These are phyloP conservation scores for Penicillium fuscoglaucum DNA, from an alignment of 2,329 filamentous ascomycete genomes.

Conservation along the genomic window DNA sequence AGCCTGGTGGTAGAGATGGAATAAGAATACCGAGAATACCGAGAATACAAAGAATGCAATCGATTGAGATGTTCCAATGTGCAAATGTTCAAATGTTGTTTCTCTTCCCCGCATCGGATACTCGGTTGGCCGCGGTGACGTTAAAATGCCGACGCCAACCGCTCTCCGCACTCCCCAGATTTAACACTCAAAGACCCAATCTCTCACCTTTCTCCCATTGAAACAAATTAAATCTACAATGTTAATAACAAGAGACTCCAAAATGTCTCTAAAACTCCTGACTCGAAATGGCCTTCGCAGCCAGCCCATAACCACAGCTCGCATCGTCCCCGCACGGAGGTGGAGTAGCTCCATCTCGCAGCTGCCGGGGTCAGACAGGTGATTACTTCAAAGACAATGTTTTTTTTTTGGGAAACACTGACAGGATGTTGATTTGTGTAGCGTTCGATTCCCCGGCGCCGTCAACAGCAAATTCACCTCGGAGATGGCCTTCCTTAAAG, in stretches of 20 bases:
- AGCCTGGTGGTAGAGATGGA: background rate
- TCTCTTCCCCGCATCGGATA: conserved; percentile 5
- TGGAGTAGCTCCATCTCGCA: conserved; percentile 59
- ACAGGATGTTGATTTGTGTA: conserved; percentile 30
- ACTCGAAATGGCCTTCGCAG: conserved; percentile 8
- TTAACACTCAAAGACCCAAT: background rate
- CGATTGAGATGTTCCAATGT: background rate
- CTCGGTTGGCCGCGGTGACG: conserved; percentile 16
- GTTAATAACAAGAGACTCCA: conserved; percentile 8
- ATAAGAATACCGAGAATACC: background rate
- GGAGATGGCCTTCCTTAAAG: conserved; percentile 72
- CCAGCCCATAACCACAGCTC: conserved; percentile 10
- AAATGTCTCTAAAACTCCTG: conserved; percentile 23
- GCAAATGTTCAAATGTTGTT: no score
- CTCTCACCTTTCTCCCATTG: conserved; percentile 7
- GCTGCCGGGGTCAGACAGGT: conserved; percentile 61
- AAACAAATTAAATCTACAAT: conserved; percentile 2
- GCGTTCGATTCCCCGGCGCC: conserved; percentile 81
- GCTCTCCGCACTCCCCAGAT: conserved; percentile 22
- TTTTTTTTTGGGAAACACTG: background rate
- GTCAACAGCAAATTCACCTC: conserved; percentile 90
- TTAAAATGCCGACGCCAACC: conserved; percentile 31
- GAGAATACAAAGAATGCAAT: background rate
- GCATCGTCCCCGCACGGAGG: conserved; percentile 34
- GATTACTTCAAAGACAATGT: background rate